Base-by-base conservation (phyloP, 2,329 filamentous ascomycete species). In the Incumbomyces delicatus region DNA sequence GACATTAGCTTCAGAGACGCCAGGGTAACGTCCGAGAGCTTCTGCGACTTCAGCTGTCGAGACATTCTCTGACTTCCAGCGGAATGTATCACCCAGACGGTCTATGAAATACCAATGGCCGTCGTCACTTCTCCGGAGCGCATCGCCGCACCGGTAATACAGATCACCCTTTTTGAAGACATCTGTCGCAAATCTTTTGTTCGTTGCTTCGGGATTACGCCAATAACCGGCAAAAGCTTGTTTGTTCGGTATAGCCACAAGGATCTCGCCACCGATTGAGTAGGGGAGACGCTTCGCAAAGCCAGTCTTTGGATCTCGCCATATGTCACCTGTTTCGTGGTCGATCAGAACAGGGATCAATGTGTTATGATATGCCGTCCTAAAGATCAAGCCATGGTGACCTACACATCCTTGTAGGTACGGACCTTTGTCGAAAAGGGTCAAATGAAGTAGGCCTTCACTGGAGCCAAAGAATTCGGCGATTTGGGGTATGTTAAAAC, bases 101-200 rank as follows among this genome's bases (percentile, higher is more conserved):
- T 95, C 88, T 47, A 81, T 78, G 67, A 95, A 95, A 69, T 75
- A 92, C 61, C 81, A 76, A 2, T 81, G 72, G 4, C 87, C 86
- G 48, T 92, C 80, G 1, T 52, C 49, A 53, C 88, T 83, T 67
- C 75, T 77, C n/a, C 80, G 74, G 29, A 92, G 67, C 14, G 92
- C 74, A 58, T 95, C 88, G n/a, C 88, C 88, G 0, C 85, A 83
- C 18, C 87, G 79, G 71, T 88, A 94, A 72, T 80, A 94, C 0
- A 79, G 81, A 58, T 95, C 88, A 12, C 84, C 87, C 58, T 82
- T 82, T 49, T 66, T 69, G 53, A 92, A 77, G 2, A 92, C 85
- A 56, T 83, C 70, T 3, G 82, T 76, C 50, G 92, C 63, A 39
- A 94, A 75, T 66, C 94, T 94, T 53, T 77, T 73, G 33, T 78